Evolutionary conservation across 108 stramenopile genomes (phyloP).

Genomic region (Discostella stelligeroides): DNA sequence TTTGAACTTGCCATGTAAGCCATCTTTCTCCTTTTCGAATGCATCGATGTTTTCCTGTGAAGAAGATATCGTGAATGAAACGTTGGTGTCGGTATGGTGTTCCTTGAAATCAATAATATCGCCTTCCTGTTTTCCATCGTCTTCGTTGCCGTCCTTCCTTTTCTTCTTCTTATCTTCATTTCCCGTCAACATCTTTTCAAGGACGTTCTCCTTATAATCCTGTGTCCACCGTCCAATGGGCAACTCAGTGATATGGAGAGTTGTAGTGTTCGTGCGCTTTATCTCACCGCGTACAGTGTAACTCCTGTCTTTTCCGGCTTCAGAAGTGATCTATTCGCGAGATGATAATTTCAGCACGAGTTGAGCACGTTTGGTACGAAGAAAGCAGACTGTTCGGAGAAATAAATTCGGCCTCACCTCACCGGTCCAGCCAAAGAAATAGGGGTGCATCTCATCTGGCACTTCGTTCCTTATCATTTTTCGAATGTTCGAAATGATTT

Average conservation of each 20-base stretch:
- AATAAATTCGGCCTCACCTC: slow-evolving; percentile 58
- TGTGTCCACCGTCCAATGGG: slow-evolving; percentile 97
- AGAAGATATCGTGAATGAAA: slow-evolving; percentile 91
- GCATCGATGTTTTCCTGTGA: slow-evolving; percentile 80
- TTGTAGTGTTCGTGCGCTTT: slow-evolving; percentile 78
- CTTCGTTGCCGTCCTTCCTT: no score
- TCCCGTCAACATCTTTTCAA: slow-evolving; percentile 71
- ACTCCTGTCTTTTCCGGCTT: slow-evolving; percentile 55
- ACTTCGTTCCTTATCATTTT: slow-evolving; percentile 78
- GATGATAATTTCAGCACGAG: no score
- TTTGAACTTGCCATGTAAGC: slow-evolving; percentile 94
- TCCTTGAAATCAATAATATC: slow-evolving; percentile 95
- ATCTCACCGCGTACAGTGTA: slow-evolving; percentile 75
- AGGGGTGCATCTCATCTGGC: slow-evolving; percentile 69
- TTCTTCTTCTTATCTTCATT: no score
- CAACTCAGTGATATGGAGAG: slow-evolving; percentile 91
- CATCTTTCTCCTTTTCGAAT: slow-evolving; percentile 80
- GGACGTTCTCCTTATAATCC: slow-evolving; percentile 93
- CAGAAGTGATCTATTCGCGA: slow-evolving; percentile 54
- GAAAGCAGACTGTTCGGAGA: no score
- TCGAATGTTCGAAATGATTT: slow-evolving; percentile 90
- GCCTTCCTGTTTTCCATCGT: no score
- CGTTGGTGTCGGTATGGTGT: slow-evolving; percentile 98
- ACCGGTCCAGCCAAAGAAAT: slow-evolving; percentile 86
- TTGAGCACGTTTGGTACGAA: no score